Conservation (phyloP, 1,139 yeast genomes). For the Entelexis paramagnoliae region DNA sequence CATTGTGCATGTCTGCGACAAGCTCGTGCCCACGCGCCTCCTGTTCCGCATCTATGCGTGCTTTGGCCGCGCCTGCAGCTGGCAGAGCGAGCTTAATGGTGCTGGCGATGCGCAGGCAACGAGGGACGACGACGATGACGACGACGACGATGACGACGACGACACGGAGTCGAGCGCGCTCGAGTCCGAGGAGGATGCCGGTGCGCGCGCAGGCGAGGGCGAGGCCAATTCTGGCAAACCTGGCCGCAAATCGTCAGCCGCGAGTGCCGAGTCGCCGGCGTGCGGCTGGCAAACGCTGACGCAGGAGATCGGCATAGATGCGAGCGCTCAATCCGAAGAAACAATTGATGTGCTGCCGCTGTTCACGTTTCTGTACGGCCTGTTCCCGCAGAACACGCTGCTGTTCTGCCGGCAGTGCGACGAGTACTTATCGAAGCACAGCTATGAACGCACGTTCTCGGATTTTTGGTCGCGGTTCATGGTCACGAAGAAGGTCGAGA, state of each 20-base stretch:
- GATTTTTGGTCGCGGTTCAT: constrained; percentile 32
- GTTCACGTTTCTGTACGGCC: constrained; percentile 46
- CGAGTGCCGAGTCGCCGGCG: too few species aligned
- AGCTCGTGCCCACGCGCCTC: constrained; percentile 25
- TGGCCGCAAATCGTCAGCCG: too few species aligned
- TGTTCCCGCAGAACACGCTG: constrained; percentile 47
- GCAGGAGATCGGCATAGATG: neutral
- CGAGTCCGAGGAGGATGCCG: neutral
- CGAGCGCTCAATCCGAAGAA: constrained; percentile 13
- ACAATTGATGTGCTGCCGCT: constrained; percentile 28
- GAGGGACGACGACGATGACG: too few species aligned
- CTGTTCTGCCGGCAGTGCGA: constrained; percentile 40
- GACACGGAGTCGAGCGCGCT: neutral
- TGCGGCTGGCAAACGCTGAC: neutral
- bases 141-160: neutral
- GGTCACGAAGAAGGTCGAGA: constrained; percentile 29
- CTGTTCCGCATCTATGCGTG: constrained; percentile 40
- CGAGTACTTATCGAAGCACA: constrained; percentile 26
- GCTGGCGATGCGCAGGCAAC: too few species aligned
- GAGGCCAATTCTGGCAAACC: too few species aligned
- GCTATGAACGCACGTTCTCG: constrained; percentile 23
- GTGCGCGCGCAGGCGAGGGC: neutral
- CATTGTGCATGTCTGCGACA: constrained; percentile 43
- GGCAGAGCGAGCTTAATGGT: constrained; percentile 32
- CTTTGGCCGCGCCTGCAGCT: constrained; percentile 39